Conservation (phyloP, 768 basidiomycete species). For the Auricularia sp. region DNA sequence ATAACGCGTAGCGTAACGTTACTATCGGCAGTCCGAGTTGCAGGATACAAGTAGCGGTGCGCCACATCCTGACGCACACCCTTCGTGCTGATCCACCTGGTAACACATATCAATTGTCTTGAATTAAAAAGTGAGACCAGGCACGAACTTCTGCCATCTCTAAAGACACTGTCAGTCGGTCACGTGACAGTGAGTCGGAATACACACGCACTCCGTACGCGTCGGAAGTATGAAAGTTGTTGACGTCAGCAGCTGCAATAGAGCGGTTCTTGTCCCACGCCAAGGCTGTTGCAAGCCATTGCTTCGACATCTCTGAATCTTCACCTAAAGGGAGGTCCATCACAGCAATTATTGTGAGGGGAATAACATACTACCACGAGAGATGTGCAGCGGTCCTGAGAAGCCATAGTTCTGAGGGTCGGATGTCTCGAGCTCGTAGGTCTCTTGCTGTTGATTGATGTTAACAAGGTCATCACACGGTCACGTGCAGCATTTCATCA, state of each 20-base stretch:
- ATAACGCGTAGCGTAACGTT: not conserved
- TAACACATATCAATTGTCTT: not conserved
- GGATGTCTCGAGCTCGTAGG: slow-evolving; percentile 14
- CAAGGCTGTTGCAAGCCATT: not conserved
- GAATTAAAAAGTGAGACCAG: not conserved
- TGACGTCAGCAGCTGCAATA: not conserved
- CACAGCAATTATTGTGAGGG: no score
- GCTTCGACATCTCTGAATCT: not conserved
- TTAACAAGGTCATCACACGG: not conserved
- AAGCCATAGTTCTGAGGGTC: slow-evolving; percentile 34
- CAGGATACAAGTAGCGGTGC: not conserved
- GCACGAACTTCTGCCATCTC: not conserved
- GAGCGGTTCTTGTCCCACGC: not conserved
- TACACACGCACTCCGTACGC: not conserved
- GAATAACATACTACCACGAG: slow-evolving; percentile 8
- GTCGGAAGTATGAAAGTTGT: not conserved
- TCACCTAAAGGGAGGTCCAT: slow-evolving; percentile 12
- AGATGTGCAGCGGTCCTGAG: slow-evolving; percentile 37
- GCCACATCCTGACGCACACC: not conserved
- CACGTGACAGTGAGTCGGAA: not conserved
- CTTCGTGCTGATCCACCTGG: not conserved
- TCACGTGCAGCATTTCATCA: slow-evolving; percentile 10
- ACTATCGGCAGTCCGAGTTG: not conserved
- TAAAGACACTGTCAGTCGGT: not conserved
- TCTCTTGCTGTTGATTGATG: slow-evolving; percentile 24